Conservation (phyloP, 345 rosid genomes). For the Heritiera littoralis region DNA sequence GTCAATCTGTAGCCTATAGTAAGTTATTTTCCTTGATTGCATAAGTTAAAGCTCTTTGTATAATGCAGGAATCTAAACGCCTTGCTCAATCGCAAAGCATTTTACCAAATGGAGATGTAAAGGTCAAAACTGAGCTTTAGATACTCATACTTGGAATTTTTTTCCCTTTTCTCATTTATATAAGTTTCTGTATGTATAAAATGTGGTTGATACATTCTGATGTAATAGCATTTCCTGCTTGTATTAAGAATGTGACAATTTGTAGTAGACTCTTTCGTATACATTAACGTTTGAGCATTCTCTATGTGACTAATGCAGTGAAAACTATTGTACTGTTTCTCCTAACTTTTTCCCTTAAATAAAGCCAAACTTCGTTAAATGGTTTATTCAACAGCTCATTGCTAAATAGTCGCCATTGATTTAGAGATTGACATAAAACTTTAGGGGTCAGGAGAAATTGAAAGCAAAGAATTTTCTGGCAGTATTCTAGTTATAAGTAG, state of each 20-base stretch:
- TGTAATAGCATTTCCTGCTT: conserved; percentile 10
- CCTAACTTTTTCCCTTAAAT: not conserved
- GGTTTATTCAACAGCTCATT: not conserved
- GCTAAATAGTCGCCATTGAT: not conserved
- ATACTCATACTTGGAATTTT: conserved; percentile 2
- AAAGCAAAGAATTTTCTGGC: not conserved
- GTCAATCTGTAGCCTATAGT: not conserved
- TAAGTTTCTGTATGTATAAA: conserved; percentile 13
- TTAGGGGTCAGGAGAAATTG: not conserved
- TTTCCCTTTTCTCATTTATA: not conserved
- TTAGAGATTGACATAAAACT: not conserved
- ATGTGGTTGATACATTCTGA: not conserved
- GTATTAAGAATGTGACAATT: conserved; percentile 6
- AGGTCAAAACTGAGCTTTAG: conserved; percentile 66
- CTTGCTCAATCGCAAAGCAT: conserved; percentile 69
- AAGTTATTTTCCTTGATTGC: not conserved
- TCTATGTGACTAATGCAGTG: not conserved
- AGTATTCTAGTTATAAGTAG: not conserved
- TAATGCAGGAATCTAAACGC: conserved; percentile 74
- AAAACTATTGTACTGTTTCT: not conserved
- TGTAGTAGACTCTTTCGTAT: not conserved
- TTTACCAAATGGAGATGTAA: conserved; percentile 87
- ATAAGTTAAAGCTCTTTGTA: conserved; percentile 6
- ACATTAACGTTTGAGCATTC: not conserved
- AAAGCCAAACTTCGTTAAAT: not conserved